phyloP scores from a whole-genome alignment of 257 asterid species.

The Ballota nigra region DNA sequence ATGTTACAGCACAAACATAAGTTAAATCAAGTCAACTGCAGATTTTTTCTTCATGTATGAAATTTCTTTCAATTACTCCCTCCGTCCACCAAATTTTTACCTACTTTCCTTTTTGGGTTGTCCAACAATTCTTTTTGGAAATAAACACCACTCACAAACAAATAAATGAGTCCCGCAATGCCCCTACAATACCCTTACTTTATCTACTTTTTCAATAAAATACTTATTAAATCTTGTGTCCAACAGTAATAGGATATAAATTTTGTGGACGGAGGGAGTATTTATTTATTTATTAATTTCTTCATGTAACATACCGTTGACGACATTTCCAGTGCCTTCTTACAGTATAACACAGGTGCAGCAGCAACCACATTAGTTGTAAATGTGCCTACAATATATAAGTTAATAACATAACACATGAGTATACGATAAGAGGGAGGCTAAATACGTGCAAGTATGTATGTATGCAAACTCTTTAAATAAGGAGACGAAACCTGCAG shows the following conservation, averaged over 20 bases:
- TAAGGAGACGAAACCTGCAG: constrained; percentile 63
- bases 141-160: no score
- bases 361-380: constrained; percentile 94
- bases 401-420: constrained; percentile 4
- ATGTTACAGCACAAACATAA: constrained; percentile 26
- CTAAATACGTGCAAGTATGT: not conserved
- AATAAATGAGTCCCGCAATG: no score
- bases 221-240: no score
- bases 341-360: constrained; percentile 93
- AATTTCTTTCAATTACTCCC: no score
- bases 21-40: constrained; percentile 12
- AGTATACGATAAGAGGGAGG: not conserved
- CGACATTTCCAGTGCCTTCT: constrained; percentile 61
- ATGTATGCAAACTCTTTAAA: not conserved
- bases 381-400: constrained; percentile 63
- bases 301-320: constrained; percentile 54
- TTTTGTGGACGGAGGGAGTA: no score
- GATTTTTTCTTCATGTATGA: not conserved
- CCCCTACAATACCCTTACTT: no score
- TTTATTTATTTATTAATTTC: not conserved
- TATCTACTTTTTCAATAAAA: no score
- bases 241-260: no score
- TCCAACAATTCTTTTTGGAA: no score
- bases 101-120: no score
- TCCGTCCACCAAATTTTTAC: no score